A percentile compares a stretch with the other conserved stretches of the same genome.
phyloP scores from a whole-genome alignment of 2,329 filamentous ascomycete species.

The Botrytis medusae region DNA sequence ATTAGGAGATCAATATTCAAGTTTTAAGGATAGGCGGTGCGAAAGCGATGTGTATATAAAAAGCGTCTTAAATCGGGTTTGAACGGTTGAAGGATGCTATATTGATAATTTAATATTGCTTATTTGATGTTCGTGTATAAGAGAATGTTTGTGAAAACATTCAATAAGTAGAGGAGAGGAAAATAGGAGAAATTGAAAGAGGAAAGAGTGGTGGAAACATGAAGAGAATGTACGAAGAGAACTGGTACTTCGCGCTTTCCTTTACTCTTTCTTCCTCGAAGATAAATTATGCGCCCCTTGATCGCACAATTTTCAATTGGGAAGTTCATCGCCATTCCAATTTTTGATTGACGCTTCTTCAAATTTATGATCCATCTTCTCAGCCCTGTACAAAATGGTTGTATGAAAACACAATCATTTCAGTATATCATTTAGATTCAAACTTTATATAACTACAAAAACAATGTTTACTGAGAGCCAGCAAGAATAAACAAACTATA shows the following conservation, averaged over 20 bases:
- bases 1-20: background rate
- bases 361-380: background rate
- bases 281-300: fast-evolving
- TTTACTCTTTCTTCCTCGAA: background rate
- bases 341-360: background rate
- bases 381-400: background rate
- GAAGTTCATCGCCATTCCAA: fast-evolving
- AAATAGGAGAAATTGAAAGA: too few relatives aligned
- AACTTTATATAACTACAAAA: fast-evolving
- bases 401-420: fast-evolving
- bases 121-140: background rate
- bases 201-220: background rate
- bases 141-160: background rate
- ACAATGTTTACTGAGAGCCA: background rate
- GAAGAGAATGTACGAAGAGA: background rate
- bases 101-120: background rate
- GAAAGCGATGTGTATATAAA: background rate
- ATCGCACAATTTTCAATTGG: background rate
- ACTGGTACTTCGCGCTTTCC: background rate
- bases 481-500: fast-evolving
- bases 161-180: background rate
- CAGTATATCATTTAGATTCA: background rate
- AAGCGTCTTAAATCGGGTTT: fast-evolving
- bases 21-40: too few relatives aligned
- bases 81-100: background rate